phyloP scores from a whole-genome alignment of 78 protist genomes.

The Dictyostelium firmibasis region DNA sequence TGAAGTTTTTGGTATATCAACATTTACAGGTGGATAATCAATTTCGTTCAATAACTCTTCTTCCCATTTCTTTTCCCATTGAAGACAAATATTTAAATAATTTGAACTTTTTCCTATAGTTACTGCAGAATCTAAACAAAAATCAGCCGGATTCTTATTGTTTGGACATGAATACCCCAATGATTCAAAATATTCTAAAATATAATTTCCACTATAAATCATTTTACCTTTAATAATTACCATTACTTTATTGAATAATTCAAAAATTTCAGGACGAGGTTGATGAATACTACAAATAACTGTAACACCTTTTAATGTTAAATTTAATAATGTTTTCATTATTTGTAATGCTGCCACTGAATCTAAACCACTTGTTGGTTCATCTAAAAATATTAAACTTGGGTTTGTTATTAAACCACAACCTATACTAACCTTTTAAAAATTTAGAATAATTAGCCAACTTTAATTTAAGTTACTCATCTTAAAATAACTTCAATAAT shows the following conservation, averaged over 20 bases:
- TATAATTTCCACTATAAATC: slow-evolving; percentile 29
- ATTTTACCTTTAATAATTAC: slow-evolving; percentile 39
- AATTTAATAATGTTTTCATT: slow-evolving; percentile 34
- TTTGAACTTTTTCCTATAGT: slow-evolving; percentile 7
- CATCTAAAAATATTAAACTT: slow-evolving; percentile 77
- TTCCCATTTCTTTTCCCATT: slow-evolving; percentile 39
- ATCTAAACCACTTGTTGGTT: slow-evolving; percentile 71
- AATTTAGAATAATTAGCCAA: too few species aligned
- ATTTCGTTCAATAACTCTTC: background rate
- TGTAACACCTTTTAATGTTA: slow-evolving; percentile 29
- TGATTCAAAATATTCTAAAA: background rate
- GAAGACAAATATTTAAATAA: slow-evolving; percentile 9
- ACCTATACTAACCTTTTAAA: slow-evolving; percentile 71
- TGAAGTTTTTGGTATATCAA: background rate
- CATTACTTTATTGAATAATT: slow-evolving; percentile 35
- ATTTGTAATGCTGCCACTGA: slow-evolving; percentile 16
- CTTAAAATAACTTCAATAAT: too few species aligned
- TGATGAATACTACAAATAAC: slow-evolving; percentile 58
- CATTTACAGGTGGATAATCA: background rate
- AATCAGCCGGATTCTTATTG: slow-evolving; percentile 61
- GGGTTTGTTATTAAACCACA: slow-evolving; percentile 84
- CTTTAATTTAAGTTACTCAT: too few species aligned
- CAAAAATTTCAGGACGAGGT: slow-evolving; percentile 42
- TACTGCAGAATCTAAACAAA: slow-evolving; percentile 32
- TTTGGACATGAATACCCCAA: slow-evolving; percentile 33